These are phyloP conservation scores for Pleurotus giganteus DNA, from an alignment of 768 basidiomycete species.

Conservation along the genomic window DNA sequence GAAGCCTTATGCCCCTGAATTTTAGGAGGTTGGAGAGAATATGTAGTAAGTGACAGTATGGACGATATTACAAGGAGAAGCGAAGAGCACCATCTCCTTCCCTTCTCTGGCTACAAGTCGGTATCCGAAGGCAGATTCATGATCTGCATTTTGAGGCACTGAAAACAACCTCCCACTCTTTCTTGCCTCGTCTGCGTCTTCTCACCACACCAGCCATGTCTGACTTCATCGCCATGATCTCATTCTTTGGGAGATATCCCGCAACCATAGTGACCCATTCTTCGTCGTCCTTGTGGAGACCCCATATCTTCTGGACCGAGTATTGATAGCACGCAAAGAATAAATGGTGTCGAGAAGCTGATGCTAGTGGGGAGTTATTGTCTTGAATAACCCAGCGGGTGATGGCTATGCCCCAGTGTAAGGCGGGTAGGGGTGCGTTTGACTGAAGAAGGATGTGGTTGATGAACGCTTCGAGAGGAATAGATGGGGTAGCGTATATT, in stretches of 20 bases:
- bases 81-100: slow-evolving; percentile 28
- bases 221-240: not conserved
- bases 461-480: not conserved
- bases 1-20: too few relatives aligned
- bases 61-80: too few relatives aligned
- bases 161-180: not conserved
- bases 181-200: not conserved
- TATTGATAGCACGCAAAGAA: not conserved
- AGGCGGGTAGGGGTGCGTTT: not conserved
- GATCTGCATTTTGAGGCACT: not conserved
- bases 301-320: not conserved
- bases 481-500: not conserved
- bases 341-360: not conserved
- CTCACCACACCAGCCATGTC: not conserved
- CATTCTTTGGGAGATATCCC: not conserved
- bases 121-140: not conserved
- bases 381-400: not conserved
- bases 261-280: not conserved
- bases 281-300: not conserved
- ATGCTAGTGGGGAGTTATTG: not conserved
- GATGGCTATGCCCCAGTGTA: not conserved
- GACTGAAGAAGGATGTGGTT: not conserved
- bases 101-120: not conserved
- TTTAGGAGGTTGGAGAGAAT: too few relatives aligned
- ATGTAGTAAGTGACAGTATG: too few relatives aligned